Conservation (phyloP, 352 stramenopile species). For the Phytophthora pini region DNA sequence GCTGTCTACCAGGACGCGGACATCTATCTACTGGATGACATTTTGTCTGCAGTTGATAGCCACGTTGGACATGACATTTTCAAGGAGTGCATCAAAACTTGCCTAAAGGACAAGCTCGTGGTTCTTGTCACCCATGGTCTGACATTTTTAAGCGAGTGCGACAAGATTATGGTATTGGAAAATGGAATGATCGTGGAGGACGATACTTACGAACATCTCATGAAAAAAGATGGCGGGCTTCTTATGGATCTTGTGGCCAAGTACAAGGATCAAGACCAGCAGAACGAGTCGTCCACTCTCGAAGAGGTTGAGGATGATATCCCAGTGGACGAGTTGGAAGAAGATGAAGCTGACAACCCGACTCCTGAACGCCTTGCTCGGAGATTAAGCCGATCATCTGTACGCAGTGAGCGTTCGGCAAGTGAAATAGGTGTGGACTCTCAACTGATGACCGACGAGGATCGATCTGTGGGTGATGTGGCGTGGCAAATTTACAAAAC, state of each 20-base stretch:
- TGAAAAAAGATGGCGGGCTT: slow-evolving; percentile 68
- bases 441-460: slow-evolving; percentile 72
- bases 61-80: slow-evolving; percentile 96
- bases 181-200: slow-evolving; percentile 65
- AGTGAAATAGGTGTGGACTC: slow-evolving; percentile 39
- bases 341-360: slow-evolving; percentile 49
- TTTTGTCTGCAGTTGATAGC: slow-evolving; percentile 94
- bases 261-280: slow-evolving; percentile 64
- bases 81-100: slow-evolving; percentile 59
- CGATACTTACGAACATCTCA: slow-evolving; percentile 82
- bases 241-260: slow-evolving; percentile 62
- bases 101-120: slow-evolving; percentile 82
- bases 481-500: slow-evolving; percentile 68
- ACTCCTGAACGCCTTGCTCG: slow-evolving; percentile 36
- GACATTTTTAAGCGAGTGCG: slow-evolving; percentile 60
- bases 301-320: slow-evolving; percentile 48
- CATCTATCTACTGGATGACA: slow-evolving; percentile 95
- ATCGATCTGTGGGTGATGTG: slow-evolving; percentile 68
- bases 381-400: slow-evolving; percentile 59
- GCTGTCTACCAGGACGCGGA: slow-evolving; percentile 84
- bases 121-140: slow-evolving; percentile 83
- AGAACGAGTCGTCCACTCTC: slow-evolving; percentile 40
- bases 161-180: slow-evolving; percentile 65
- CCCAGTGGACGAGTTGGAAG: slow-evolving; percentile 46
- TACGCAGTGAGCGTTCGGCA: slow-evolving; percentile 54